Conservation (phyloP, 306 rosid species). For the Rubus idaeus region DNA sequence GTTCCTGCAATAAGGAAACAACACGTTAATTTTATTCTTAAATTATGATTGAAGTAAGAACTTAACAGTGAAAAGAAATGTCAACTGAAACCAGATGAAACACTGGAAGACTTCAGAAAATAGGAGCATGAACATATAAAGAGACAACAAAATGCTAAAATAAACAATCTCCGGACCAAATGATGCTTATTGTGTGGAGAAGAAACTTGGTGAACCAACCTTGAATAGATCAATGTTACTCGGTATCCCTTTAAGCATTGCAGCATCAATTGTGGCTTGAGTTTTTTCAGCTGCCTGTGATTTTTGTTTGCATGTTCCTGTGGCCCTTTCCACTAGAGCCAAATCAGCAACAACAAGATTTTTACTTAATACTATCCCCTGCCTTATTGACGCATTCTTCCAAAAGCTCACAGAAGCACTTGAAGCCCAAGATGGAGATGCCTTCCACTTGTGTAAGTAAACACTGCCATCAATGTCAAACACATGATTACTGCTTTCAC, state of each 20-base stretch:
- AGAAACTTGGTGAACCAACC: constrained; percentile 44
- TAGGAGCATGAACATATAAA: neutral
- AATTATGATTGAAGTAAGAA: neutral
- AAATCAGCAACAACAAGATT: constrained; percentile 75
- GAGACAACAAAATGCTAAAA: neutral
- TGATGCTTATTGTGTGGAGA: neutral
- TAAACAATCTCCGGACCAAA: neutral
- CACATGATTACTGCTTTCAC: constrained; percentile 54
- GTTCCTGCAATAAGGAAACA: constrained; percentile 65
- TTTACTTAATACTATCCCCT: constrained; percentile 79
- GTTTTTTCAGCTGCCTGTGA: constrained; percentile 68
- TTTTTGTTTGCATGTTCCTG: constrained; percentile 59
- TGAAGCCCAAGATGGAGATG: constrained; percentile 80
- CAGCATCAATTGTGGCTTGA: constrained; percentile 96
- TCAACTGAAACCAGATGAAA: constrained; percentile 4
- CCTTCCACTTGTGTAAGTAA: constrained; percentile 84
- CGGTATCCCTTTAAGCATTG: constrained; percentile 89
- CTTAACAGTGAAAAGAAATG: neutral
- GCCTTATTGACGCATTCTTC: constrained; percentile 63
- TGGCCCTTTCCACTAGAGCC: constrained; percentile 73
- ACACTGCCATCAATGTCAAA: constrained; percentile 93
- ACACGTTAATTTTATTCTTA: constrained; percentile 6
- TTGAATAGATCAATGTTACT: constrained; percentile 96
- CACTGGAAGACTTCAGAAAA: neutral
- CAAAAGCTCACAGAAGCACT: constrained; percentile 67